Evolutionary conservation across 73 alveolate genomes (phyloP), one percentile per base, ranked within the genome.

Genomic region (Paramecium primaurelia): DNA sequence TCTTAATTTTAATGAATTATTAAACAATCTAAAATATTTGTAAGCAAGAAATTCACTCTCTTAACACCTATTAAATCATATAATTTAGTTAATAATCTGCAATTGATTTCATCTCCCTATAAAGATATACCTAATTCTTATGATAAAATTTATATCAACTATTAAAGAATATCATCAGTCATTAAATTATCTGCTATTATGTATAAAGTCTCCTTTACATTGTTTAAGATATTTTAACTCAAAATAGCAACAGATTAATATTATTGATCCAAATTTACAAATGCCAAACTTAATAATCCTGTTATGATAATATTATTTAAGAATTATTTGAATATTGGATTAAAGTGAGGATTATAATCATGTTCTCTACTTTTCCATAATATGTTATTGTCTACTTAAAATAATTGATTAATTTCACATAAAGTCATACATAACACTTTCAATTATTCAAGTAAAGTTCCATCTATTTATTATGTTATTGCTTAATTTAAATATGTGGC

Each of bases 261-360:
- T 20, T 80, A 25, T 80, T 80, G 32, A 80, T 80, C 91, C 12
- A 49, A 42, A 80, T 80, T 80, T 4, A 80, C 16, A 36, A 80
- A 80, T 1, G 75, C 73, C 45, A 44, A 36, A 80, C 91, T 80
- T 25, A 80, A 47, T 45, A 80, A 49, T 47, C 77, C 91, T 9
- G 91, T 80, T 22, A 40, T 22, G 16, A 80, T 80, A 14, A 80
- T 42, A 10, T 80, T 80, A 14, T 16, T 45, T 40, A 80, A 26
- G 26, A 80, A 80, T 49, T 80, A 22, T 22, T 80, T 80, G 26
- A 80, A 80, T 6, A 80, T 80, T 11, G 91, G 91, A 47, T 49
- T 80, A n/a, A 80, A 80, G 49, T 80, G 91, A 26, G 91, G 91
- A 80, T 80, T 80, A 25, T 80, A 80, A 47, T 42, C 75, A 14